These are phyloP conservation scores for Stereocaulon alpinum DNA, from an alignment of 495 filamentous ascomycete species.

Conservation along the genomic window DNA sequence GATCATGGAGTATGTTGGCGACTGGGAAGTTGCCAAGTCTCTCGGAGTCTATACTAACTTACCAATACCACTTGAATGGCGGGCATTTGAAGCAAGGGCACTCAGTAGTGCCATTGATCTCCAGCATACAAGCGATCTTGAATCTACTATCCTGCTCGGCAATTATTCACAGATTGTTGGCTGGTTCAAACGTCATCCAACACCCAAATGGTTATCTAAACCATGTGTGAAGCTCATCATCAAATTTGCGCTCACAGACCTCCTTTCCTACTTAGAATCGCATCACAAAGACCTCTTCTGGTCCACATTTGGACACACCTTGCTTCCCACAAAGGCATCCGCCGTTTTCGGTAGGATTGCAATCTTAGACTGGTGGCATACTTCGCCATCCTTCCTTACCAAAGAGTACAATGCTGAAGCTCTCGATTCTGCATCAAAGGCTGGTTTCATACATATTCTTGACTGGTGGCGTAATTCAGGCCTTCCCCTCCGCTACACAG, in stretches of 20 bases:
- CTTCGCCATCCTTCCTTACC: constrained; percentile 62
- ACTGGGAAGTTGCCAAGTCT: constrained; percentile 81
- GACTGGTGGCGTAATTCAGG: constrained; percentile 86
- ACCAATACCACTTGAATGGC: constrained; percentile 66
- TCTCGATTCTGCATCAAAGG: constrained; percentile 73
- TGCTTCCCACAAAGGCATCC: constrained; percentile 74
- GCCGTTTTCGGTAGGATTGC: constrained; percentile 76
- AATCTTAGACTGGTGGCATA: constrained; percentile 82
- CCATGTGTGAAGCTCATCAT: constrained; percentile 80
- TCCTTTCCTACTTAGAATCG: constrained; percentile 72
- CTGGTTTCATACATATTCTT: constrained; percentile 72
- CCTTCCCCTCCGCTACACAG: constrained; percentile 71
- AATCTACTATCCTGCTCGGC: constrained; percentile 69
- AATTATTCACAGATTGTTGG: constrained; percentile 55
- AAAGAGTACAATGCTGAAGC: constrained; percentile 73
- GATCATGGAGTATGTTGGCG: constrained; percentile 69
- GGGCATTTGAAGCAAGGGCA: constrained; percentile 25
- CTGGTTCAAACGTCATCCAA: constrained; percentile 52
- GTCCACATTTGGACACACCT: constrained; percentile 68
- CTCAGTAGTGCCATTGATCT: constrained; percentile 14
- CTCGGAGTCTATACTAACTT: constrained; percentile 71
- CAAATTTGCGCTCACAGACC: constrained; percentile 70
- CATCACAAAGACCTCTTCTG: constrained; percentile 70
- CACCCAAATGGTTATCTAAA: constrained; percentile 64
- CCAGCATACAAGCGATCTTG: constrained; percentile 46